Base-by-base conservation (phyloP, 257 asterid genomes). In the Fraxinus americana region DNA sequence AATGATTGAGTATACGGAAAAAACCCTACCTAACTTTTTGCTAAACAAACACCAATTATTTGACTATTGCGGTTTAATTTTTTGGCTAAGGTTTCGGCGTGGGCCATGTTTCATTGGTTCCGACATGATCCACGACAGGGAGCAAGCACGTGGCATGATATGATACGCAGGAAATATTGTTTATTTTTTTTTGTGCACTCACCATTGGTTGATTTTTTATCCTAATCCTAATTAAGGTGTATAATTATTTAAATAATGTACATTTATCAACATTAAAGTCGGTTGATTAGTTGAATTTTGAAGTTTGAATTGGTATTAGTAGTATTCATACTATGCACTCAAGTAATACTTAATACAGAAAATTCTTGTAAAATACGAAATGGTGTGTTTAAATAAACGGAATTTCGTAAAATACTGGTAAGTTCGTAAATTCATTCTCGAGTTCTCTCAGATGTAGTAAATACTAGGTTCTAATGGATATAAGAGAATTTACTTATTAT, bases 81-180 rank as follows among this genome's bases (percentile, higher is more conserved):
- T 38, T 36, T 48, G 32, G 81, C 43, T 80, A 66, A 73, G 43
- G 63, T 73, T 70, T 57, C 12, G 63, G 32, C 2, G 80, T 72
- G 83, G 88, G 72, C 82, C 84, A 83, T 86, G 92, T 81, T 70
- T 72, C 83, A 71, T 75, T 59, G 34, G 52, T 70, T 75, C 84
- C 79, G 87, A 82, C 91, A 89, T 52, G 90, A 59, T 82, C 80
- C 89, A 83, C 83, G 78, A 70, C 8, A 59, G 84, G 90, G 81
- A 67, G 57, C 89, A 84, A 39, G 19, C 72, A 85, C 86, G 86
- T 82, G 88, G 82, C 82, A 7, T 34, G n/a, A 21, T 72, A 1
- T 50, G 52, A 68, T 77, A 81, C 72, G 81, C 25, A 19, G 43
- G 9, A 12, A 71, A 41, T 32, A 32, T 32, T 32, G 34, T 23